Conservation (phyloP, 257 asterid species). For the Solanum ossicruentum region DNA sequence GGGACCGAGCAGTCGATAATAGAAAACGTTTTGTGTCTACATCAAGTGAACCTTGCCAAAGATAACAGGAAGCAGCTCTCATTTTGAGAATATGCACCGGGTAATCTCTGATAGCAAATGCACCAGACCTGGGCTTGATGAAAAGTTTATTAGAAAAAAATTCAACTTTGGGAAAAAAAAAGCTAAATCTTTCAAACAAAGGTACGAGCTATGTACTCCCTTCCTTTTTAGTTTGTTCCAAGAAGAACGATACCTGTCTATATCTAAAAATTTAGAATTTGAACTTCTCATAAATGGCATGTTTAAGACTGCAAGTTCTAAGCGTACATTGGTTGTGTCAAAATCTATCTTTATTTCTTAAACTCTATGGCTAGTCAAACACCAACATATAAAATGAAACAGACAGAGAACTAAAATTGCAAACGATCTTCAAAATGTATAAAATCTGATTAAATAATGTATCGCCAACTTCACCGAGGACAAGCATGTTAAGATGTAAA, state of each 20-base stretch:
- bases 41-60: slow-evolving; percentile 56
- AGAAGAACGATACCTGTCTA: neutral
- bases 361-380: neutral
- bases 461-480: neutral
- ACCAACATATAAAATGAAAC: neutral
- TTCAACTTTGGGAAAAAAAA: neutral
- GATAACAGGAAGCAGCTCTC: slow-evolving; percentile 56
- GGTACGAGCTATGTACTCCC: neutral
- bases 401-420: neutral
- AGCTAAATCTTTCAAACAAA: neutral
- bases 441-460: neutral
- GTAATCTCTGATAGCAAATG: slow-evolving; percentile 40
- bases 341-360: neutral
- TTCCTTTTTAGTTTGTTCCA: neutral
- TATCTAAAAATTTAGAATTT: neutral
- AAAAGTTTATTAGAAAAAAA: neutral
- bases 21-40: slow-evolving; percentile 28
- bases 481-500: neutral
- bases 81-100: slow-evolving; percentile 46
- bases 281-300: neutral
- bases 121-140: slow-evolving; percentile 29
- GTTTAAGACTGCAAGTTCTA: neutral
- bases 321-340: neutral
- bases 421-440: neutral
- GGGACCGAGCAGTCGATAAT: slow-evolving; percentile 49